Base-by-base conservation (phyloP, 495 filamentous ascomycete genomes). In the Tuber indicum region DNA sequence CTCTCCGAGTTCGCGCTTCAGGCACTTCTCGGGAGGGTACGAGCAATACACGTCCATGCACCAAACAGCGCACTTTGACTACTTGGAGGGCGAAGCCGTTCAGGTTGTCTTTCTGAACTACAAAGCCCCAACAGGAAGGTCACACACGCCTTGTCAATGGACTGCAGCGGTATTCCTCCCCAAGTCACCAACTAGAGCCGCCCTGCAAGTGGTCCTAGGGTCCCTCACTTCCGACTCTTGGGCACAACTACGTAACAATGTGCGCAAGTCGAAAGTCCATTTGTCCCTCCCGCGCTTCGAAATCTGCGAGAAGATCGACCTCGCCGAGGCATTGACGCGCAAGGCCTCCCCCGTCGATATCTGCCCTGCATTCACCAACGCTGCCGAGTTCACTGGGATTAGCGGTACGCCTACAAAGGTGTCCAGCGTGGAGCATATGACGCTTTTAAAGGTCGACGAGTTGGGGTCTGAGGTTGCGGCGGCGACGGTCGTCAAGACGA, bases 401-500 rank as follows among this genome's bases (percentile, higher is more conserved):
- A 44, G 46, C 42, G 3, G 41, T 6, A 47, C 16, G 39, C 16
- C n/a, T 19, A 43, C 36, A 42, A 73, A 47, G 36, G 36, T 73
- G 8, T 45, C 43, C 16, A 17, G 72, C 8, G 43, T 73, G 23
- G 39, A 73, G n/a, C 72, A 73, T 36, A 32, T 44, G 42, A n/a
- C 23, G 1, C 46, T 32, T 23, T 47, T 73, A 43, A 73, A 73
- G 42, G 72, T 47, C 23, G 72, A 73, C 32, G 72, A 73, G 72
- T 19, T 43, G 23, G 72, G 72, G 72, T 45, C 72, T 16, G 72
- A 73, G 72, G 72, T 73, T 73, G 72, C 72, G 23, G 72, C 72
- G 36, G 42, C 23, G 41, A 73, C 72, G 43, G 43, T 73, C 7
- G 41, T 43, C 5, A 10, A 43, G 17, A 17, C 19, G 23, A n/a